Evolutionary conservation across 164 flowering plant species (phyloP).

Genomic region (Saururus chinensis): DNA sequence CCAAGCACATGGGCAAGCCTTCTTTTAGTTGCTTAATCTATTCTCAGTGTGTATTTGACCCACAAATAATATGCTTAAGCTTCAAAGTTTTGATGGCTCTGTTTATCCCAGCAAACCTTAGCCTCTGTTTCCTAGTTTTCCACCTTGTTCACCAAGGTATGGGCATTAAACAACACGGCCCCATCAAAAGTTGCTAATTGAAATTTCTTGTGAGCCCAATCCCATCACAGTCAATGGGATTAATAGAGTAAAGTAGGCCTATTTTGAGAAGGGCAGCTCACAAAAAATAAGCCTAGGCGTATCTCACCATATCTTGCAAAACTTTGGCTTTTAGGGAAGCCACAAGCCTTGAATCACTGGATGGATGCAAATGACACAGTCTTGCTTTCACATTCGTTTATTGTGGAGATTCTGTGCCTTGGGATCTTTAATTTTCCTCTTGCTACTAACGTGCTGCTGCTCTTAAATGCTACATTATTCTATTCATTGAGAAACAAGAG

Average conservation of each 20-base stretch:
- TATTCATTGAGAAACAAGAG: too few species aligned
- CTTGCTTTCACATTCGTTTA: not conserved
- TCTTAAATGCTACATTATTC: too few species aligned
- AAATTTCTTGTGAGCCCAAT: not conserved
- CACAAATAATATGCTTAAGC: not conserved
- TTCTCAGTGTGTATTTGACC: not conserved
- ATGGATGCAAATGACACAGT: not conserved
- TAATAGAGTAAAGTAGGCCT: not conserved
- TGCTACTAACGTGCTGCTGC: too few species aligned
- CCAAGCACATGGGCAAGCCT: not conserved
- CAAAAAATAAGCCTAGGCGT: not conserved
- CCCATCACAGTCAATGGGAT: not conserved
- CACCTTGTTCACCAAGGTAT: not conserved
- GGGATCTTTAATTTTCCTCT: not conserved
- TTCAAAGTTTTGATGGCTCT: not conserved
- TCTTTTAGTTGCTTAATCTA: not conserved
- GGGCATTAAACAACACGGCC: not conserved
- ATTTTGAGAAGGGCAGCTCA: not conserved
- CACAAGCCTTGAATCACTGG: not conserved
- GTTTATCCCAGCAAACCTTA: not conserved
- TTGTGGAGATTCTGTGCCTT: not conserved
- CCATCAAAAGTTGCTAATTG: too few species aligned
- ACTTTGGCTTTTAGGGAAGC: not conserved
- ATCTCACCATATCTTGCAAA: not conserved
- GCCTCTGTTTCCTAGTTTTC: not conserved